These are phyloP conservation scores for Tilletia caries DNA, from an alignment of 1,284 basidiomycete genomes.

Conservation along the genomic window DNA sequence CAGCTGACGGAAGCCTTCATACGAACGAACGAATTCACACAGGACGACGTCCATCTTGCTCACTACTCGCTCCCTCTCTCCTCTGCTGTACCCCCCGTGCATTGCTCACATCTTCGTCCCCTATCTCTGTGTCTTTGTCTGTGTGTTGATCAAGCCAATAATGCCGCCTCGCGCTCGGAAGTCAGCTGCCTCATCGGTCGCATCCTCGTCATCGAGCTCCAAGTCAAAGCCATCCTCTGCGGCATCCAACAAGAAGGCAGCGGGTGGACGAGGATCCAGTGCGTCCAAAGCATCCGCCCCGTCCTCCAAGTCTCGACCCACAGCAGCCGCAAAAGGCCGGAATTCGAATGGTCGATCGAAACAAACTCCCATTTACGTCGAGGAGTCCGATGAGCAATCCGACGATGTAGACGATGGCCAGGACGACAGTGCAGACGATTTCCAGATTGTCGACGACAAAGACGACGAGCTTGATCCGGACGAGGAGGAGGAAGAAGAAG, in stretches of 20 bases:
- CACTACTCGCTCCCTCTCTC: too few relatives aligned
- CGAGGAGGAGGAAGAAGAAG: not conserved
- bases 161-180: not conserved
- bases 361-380: not conserved
- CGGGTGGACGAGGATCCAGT: not conserved
- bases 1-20: too few relatives aligned
- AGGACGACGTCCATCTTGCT: too few relatives aligned
- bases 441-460: not conserved
- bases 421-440: conserved; percentile 9
- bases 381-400: conserved; percentile 10
- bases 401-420: not conserved
- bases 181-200: not conserved
- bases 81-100: too few relatives aligned
- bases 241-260: not conserved
- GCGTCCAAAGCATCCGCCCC: not conserved
- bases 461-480: not conserved
- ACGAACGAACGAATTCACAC: too few relatives aligned
- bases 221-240: not conserved
- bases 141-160: not conserved
- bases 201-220: not conserved
- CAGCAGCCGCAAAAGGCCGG: conserved; percentile 1
- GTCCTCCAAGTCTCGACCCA: not conserved
- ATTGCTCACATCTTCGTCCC: too few relatives aligned
- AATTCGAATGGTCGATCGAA: conserved; percentile 2
- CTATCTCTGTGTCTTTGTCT: too few relatives aligned